Percentiles rank a stretch among this genome's conserved stretches.
These are phyloP conservation scores for Xylariaceae sp. DNA, from an alignment of 2,329 filamentous ascomycete species.

Conservation along the genomic window DNA sequence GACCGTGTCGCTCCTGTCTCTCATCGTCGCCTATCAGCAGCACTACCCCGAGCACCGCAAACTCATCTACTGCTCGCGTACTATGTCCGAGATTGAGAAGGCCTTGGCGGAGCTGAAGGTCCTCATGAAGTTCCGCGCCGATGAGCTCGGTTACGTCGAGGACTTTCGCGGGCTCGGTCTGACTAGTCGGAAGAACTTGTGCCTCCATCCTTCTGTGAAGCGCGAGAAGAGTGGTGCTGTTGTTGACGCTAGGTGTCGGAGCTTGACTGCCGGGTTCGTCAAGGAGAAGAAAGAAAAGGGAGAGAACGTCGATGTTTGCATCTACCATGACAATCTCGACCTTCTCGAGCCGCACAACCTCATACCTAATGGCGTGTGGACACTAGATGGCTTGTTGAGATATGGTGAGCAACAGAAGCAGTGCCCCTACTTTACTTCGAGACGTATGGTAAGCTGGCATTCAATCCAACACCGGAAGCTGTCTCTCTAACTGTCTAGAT, in stretches of 20 bases:
- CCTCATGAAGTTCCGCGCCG: slow-evolving; percentile 89
- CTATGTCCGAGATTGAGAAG: slow-evolving; percentile 99
- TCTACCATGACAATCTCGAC: slow-evolving; percentile 98
- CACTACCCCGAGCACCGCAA: slow-evolving; percentile 91
- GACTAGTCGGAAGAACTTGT: slow-evolving; percentile 95
- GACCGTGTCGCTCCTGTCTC: slow-evolving; percentile 87
- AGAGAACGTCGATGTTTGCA: slow-evolving; percentile 88
- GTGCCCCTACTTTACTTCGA: slow-evolving; percentile 93
- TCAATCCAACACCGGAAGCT: background rate
- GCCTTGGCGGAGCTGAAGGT: slow-evolving; percentile 86
- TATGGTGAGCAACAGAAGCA: slow-evolving; percentile 96
- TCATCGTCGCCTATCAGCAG: slow-evolving; percentile 96
- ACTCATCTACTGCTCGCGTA: slow-evolving; percentile 98
- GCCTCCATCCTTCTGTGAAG: slow-evolving; percentile 92
- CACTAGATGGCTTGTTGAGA: slow-evolving; percentile 78
- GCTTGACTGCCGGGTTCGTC: slow-evolving; percentile 92
- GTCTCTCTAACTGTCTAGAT: slow-evolving; percentile 52
- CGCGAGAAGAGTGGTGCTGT: slow-evolving; percentile 91
- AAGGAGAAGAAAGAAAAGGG: slow-evolving; percentile 96
- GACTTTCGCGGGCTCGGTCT: slow-evolving; percentile 90
- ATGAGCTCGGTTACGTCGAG: slow-evolving; percentile 85
- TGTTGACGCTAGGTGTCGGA: slow-evolving; percentile 93
- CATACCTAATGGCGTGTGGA: slow-evolving; percentile 93
- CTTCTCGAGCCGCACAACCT: slow-evolving; percentile 91
- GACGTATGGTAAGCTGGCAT: slow-evolving; percentile 71